Evolutionary conservation across 192 early-diverging fungal species (phyloP).

Genomic region (Jimgerdemannia flammicorona): DNA sequence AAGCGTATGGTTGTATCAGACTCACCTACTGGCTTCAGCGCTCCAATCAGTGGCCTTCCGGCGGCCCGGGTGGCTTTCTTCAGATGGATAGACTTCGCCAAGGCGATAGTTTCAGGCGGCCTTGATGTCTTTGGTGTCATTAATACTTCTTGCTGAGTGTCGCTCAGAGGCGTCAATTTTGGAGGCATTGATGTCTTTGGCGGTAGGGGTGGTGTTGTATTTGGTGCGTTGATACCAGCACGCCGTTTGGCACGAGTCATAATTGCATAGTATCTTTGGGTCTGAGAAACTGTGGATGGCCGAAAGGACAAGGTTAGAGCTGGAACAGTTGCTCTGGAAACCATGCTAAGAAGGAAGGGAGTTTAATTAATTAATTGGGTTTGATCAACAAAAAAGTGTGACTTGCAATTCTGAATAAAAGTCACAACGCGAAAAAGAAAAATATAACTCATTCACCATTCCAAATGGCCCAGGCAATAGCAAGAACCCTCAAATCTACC

Average conservation of each 20-base stretch:
- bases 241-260: constrained; percentile 27
- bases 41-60: background rate
- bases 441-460: too few species aligned
- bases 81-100: background rate
- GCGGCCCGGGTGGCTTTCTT: background rate
- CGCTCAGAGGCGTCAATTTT: background rate
- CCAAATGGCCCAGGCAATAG: background rate
- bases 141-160: background rate
- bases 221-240: constrained; percentile 12
- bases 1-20: background rate
- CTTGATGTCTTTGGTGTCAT: background rate
- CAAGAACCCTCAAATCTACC: background rate
- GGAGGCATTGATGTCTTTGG: background rate
- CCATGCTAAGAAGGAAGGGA: too few species aligned
- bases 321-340: too few species aligned
- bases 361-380: too few species aligned
- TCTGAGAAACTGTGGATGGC: background rate
- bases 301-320: background rate
- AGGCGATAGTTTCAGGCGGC: background rate
- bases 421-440: too few species aligned
- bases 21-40: background rate
- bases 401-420: background rate
- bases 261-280: constrained; percentile 24
- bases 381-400: background rate
- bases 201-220: background rate